Base-by-base conservation (phyloP, 1,284 basidiomycete genomes). In the Mycena sp. region DNA sequence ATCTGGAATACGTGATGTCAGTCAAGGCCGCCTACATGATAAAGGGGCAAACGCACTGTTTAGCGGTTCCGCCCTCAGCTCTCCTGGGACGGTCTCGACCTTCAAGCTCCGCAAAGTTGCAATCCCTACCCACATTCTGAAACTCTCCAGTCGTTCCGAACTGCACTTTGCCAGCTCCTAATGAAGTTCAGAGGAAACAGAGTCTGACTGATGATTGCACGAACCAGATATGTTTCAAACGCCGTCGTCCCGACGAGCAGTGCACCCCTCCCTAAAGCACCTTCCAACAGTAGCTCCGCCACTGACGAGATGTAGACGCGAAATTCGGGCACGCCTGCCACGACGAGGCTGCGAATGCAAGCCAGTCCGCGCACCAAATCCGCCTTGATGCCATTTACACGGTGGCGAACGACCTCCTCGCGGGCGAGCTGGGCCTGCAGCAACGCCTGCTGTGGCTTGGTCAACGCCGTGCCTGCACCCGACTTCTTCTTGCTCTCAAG, bases 381-480 rank as follows among this genome's bases (percentile, higher is more conserved):
- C 0, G 77, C 73, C 68, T 91, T 87, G 5, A 92, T 76, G 0
- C 64, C 70, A 2, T 75, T 72, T 1, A 98, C 90, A 29, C 80
- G 82, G 40, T 80, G 73, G 14, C 96, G 87, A 9, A 92, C 82
- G 3, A 79, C 82, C 0, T 85, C 78, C 73, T 99, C 96, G 69
- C 93, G 93, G 32, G 86, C 84, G 6, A 96, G 81, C 73, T 98
- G 96, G 2, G 87, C 87, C 49, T 90, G 84, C 6, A 98, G 86
- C 4, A 93, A 82, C 0, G 87, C 89, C 68, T 92, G 88, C 61
- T 97, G 94, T 67, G 92, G 89, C 74, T 96, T 98, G 2, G 92
- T 93, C 3, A 98, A 76, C 5, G 84, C 83, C 5, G 79, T 77
- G 1, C 81, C 71, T 2, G 78, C 76, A 0, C 83, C 76, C 28